These are phyloP conservation scores for Trichodelitschia bisporula DNA, from an alignment of 495 filamentous ascomycete species.

Conservation along the genomic window DNA sequence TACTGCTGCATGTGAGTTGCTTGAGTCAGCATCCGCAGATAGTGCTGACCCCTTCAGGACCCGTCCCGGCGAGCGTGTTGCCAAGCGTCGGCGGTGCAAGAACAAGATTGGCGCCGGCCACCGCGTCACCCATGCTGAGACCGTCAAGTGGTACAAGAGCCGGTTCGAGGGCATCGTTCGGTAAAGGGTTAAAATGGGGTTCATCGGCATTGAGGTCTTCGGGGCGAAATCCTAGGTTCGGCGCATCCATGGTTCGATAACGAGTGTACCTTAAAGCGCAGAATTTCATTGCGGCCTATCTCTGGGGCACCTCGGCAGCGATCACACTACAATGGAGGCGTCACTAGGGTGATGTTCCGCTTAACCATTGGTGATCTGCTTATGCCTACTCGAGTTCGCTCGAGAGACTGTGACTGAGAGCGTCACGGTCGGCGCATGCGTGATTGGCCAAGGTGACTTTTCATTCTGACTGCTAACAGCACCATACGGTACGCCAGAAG, in stretches of 20 bases:
- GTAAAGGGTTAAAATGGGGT: conserved; percentile 23
- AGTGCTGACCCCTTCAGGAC: conserved; percentile 31
- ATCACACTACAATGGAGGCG: conserved; percentile 13
- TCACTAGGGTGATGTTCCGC: conserved; percentile 15
- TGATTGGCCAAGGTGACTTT: too few species aligned
- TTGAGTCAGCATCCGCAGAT: too few species aligned
- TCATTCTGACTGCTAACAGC: too few species aligned
- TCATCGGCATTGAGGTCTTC: conserved; percentile 3
- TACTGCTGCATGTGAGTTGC: conserved; percentile 88
- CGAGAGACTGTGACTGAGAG: too few species aligned
- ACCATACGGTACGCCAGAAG: too few species aligned
- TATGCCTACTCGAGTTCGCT: too few species aligned
- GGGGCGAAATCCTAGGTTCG: conserved; percentile 2
- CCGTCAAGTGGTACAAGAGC: conserved; percentile 98
- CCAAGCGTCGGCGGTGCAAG: conserved; percentile 79
- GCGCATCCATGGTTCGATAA: conserved; percentile 7
- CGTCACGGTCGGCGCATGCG: too few species aligned
- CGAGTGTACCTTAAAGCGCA: conserved; percentile 7
- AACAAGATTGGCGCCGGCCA: conserved; percentile 64
- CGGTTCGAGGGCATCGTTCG: conserved; percentile 95
- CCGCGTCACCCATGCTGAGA: conserved; percentile 80
- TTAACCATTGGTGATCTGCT: conserved; percentile 15
- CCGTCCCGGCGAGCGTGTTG: conserved; percentile 92
- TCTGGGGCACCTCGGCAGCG: conserved; percentile 7
- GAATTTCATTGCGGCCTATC: conserved; percentile 11